phyloP scores from a whole-genome alignment of 2,329 filamentous ascomycete genomes.

The Colletotrichum sp. region DNA sequence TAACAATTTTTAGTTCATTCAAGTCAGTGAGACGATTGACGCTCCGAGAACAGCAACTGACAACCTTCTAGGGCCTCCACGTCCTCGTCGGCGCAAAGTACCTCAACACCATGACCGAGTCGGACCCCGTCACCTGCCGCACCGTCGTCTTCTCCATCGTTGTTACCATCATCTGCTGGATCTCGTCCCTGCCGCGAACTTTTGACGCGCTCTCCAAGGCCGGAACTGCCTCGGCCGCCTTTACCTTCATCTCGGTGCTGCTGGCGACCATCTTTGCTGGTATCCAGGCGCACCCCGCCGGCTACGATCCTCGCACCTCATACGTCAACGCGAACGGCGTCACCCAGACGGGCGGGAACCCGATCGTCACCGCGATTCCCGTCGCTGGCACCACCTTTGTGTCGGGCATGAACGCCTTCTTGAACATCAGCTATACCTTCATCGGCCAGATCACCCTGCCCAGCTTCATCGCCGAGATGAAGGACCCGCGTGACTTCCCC shows the following conservation, averaged over 20 bases:
- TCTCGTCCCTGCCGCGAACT: constrained; percentile 83
- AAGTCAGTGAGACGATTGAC: neutral
- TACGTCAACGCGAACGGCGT: constrained; percentile 35
- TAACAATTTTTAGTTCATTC: constrained; percentile 1
- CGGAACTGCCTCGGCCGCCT: constrained; percentile 79
- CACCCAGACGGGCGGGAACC: constrained; percentile 56
- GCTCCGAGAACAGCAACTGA: neutral
- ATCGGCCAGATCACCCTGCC: constrained; percentile 95
- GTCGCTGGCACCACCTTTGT: constrained; percentile 78
- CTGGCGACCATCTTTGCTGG: constrained; percentile 83
- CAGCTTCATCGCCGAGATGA: constrained; percentile 96
- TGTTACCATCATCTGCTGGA: constrained; percentile 75
- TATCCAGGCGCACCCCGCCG: constrained; percentile 75
- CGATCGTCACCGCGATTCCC: constrained; percentile 72
- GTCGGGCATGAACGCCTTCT: constrained; percentile 81
- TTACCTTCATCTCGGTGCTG: constrained; percentile 89
- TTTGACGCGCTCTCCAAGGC: constrained; percentile 82
- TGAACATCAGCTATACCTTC: constrained; percentile 96
- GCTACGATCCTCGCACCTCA: constrained; percentile 58
- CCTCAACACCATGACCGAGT: constrained; percentile 83
- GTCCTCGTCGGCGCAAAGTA: constrained; percentile 86
- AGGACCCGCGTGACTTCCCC: constrained; percentile 76
- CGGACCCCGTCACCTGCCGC: constrained; percentile 68
- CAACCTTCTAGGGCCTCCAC: constrained; percentile 67
- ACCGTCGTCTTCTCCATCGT: constrained; percentile 83